Evolutionary conservation across 78 protist species (phyloP).

Genomic region (Cavenderia fasciculata): DNA sequence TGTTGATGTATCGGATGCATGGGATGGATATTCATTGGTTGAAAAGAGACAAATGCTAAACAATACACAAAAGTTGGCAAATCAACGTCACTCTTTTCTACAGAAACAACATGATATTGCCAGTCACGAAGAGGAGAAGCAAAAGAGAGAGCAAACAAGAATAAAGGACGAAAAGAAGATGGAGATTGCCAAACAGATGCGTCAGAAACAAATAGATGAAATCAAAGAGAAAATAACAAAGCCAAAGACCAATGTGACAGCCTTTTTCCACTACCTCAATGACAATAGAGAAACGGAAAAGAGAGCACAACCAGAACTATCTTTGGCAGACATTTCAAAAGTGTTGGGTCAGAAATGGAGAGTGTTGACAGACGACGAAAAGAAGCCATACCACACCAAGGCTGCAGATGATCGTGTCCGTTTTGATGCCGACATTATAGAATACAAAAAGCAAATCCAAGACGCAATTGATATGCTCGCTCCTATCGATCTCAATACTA

Average conservation of each 20-base stretch:
- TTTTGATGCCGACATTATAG: conserved; percentile 9
- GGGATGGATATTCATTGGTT: conserved; percentile 10
- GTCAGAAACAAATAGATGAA: conserved; percentile 22
- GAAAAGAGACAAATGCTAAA: conserved; percentile 7
- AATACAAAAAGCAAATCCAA: background rate
- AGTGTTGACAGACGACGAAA: conserved; percentile 21
- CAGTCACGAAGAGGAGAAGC: background rate
- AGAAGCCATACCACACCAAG: background rate
- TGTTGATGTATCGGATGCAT: conserved; percentile 35
- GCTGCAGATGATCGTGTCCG: conserved; percentile 28
- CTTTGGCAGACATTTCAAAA: conserved; percentile 22
- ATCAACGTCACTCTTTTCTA: background rate
- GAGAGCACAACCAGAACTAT: conserved; percentile 4
- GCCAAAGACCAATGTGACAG: conserved; percentile 12
- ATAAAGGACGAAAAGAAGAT: background rate
- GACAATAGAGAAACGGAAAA: conserved; percentile 33
- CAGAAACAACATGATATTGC: conserved; percentile 58
- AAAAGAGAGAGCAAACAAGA: conserved; percentile 13
- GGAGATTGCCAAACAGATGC: background rate
- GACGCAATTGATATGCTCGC: background rate
- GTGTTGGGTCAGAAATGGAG: conserved; percentile 37
- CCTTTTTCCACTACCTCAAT: conserved; percentile 64
- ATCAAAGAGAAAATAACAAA: conserved; percentile 2
- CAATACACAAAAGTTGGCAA: conserved; percentile 29
- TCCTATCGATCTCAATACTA: background rate